Conservation (phyloP, 441 rosid genomes). For the Kokia cookei region DNA sequence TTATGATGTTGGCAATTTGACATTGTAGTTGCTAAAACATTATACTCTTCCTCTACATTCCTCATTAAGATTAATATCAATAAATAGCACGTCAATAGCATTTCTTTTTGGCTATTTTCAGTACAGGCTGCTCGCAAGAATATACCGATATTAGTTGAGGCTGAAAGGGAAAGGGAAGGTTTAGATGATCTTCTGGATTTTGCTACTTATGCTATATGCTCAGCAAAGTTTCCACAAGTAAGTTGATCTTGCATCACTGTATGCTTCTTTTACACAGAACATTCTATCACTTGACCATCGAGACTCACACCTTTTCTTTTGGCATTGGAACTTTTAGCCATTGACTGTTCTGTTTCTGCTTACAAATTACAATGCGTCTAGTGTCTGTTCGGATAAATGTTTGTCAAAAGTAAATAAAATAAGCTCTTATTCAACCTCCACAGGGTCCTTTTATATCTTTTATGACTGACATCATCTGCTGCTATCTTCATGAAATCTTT, state of each 20-base stretch:
- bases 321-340: not conserved
- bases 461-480: not conserved
- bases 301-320: not conserved
- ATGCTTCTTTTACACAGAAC: not conserved
- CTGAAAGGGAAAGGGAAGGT: constrained; percentile 63
- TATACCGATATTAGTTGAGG: constrained; percentile 70
- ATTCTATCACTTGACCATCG: not conserved
- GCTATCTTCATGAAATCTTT: not conserved
- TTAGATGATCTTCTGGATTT: constrained; percentile 61
- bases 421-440: not conserved
- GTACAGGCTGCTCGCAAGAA: constrained; percentile 68
- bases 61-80: constrained; percentile 2
- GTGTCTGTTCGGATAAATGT: not conserved
- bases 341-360: not conserved
- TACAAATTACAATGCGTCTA: not conserved
- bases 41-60: not conserved
- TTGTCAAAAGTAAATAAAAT: not conserved
- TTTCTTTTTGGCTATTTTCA: constrained; percentile 23
- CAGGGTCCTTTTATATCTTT: not conserved
- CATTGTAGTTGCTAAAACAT: not conserved
- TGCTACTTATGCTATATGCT: constrained; percentile 68
- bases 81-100: constrained; percentile 5
- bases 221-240: constrained; percentile 76
- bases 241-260: constrained; percentile 16
- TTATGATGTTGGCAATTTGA: not conserved